Percentiles rank a stretch among this genome's conserved stretches.
Conservation (phyloP, 805 yeast genomes). For the Lipomyces sp. region DNA sequence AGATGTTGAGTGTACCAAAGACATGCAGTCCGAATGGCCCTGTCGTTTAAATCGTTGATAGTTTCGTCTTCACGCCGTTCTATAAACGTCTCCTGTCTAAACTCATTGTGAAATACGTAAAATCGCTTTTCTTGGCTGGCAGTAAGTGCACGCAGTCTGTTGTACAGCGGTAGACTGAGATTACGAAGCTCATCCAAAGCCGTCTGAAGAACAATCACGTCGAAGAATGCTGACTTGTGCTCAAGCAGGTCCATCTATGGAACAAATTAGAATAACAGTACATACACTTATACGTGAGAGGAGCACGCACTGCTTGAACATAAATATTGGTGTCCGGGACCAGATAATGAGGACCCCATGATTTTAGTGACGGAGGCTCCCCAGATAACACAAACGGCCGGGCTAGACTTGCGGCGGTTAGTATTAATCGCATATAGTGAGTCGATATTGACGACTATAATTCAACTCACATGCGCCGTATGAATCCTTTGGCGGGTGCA, state of each 20-base stretch:
- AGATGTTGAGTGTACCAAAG: constrained; percentile 73
- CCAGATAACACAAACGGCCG: constrained; percentile 64
- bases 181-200: constrained; percentile 91
- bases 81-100: constrained; percentile 65
- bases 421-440: neutral
- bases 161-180: constrained; percentile 81
- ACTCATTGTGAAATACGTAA: constrained; percentile 91
- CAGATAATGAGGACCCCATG: constrained; percentile 71
- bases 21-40: constrained; percentile 77
- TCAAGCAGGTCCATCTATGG: constrained; percentile 76
- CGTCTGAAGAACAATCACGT: constrained; percentile 92
- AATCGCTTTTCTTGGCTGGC: constrained; percentile 77
- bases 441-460: neutral
- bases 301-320: constrained; percentile 54
- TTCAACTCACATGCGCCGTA: constrained; percentile 18
- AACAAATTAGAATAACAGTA: neutral
- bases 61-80: constrained; percentile 62
- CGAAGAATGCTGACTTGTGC: constrained; percentile 68
- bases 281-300: no score
- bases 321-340: constrained; percentile 87
- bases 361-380: constrained; percentile 48
- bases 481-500: constrained; percentile 57
- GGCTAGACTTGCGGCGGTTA: neutral
- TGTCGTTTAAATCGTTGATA: constrained; percentile 85
- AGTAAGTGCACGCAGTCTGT: constrained; percentile 72